Evolutionary conservation across 176 grass and related monocot species (phyloP).

Genomic region (Leersia perrieri): DNA sequence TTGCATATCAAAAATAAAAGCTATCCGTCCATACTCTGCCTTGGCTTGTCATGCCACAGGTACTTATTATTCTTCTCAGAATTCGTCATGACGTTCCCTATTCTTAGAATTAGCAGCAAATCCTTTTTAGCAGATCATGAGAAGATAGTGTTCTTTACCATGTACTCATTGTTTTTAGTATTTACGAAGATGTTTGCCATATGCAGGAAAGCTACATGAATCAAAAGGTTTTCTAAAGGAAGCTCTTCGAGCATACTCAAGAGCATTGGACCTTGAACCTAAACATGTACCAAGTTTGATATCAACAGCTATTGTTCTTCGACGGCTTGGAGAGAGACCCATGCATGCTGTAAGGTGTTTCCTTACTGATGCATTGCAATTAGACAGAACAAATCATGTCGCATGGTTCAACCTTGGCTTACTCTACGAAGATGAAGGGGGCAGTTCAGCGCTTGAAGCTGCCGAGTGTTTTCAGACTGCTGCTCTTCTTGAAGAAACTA

Average conservation of each 20-base stretch:
- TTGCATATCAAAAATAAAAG: conserved; percentile 63
- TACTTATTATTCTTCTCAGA: conserved; percentile 24
- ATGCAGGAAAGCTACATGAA: conserved; percentile 77
- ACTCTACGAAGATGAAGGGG: conserved; percentile 63
- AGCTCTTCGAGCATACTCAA: conserved; percentile 62
- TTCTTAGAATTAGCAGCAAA: background rate
- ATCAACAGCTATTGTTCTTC: conserved; percentile 61
- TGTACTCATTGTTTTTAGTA: background rate
- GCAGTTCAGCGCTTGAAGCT: conserved; percentile 54
- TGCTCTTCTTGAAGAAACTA: conserved; percentile 76
- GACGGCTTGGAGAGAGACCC: conserved; percentile 38
- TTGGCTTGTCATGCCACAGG: conserved; percentile 73
- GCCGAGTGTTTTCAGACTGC: conserved; percentile 84
- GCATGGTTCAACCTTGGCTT: conserved; percentile 90
- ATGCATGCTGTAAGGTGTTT: conserved; percentile 55
- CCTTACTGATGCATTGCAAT: conserved; percentile 60
- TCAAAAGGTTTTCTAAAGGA: conserved; percentile 46
- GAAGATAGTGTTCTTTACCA: background rate
- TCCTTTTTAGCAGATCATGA: background rate
- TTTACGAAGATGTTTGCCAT: background rate
- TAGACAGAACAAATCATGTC: conserved; percentile 70
- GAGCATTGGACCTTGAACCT: conserved; percentile 64
- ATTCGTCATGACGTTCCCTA: background rate
- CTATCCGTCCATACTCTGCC: conserved; percentile 47
- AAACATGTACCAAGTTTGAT: conserved; percentile 74